phyloP scores from a whole-genome alignment of 2,329 filamentous ascomycete species.

The Pyricularia pennisetigena region DNA sequence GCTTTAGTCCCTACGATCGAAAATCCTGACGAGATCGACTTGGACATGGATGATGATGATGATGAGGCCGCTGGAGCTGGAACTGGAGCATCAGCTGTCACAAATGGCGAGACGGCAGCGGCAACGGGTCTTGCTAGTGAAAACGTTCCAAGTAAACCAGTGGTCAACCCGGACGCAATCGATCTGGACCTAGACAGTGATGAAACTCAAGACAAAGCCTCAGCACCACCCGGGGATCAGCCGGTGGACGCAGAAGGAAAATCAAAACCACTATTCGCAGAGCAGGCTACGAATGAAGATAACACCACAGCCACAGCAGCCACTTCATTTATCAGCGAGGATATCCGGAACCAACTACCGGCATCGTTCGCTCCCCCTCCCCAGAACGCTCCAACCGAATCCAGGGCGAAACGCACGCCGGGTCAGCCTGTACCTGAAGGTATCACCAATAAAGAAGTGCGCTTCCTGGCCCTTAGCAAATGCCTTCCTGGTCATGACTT shows the following conservation, averaged over 20 bases:
- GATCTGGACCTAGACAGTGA: neutral
- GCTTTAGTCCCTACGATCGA: neutral
- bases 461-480: slow-evolving; percentile 88
- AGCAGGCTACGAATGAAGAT: neutral
- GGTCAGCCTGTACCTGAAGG: slow-evolving; percentile 56
- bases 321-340: slow-evolving; percentile 39
- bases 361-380: slow-evolving; percentile 55
- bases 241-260: neutral
- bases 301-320: slow-evolving; percentile 8
- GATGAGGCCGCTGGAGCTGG: slow-evolving; percentile 18
- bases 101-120: neutral
- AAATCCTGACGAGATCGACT: slow-evolving; percentile 63
- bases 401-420: slow-evolving; percentile 59
- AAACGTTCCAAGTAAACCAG: neutral
- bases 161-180: neutral
- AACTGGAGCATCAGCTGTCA: slow-evolving; percentile 8
- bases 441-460: slow-evolving; percentile 70
- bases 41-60: slow-evolving; percentile 51
- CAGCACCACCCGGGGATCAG: slow-evolving; percentile 9
- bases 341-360: slow-evolving; percentile 64
- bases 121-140: neutral
- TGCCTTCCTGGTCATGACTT: slow-evolving; percentile 73
- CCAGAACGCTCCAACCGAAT: slow-evolving; percentile 55
- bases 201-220: slow-evolving; percentile 7
- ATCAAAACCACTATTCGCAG: slow-evolving; percentile 5